Conservation (phyloP, 177 flowering plant genomes). For the Vitis hybrid region DNA sequence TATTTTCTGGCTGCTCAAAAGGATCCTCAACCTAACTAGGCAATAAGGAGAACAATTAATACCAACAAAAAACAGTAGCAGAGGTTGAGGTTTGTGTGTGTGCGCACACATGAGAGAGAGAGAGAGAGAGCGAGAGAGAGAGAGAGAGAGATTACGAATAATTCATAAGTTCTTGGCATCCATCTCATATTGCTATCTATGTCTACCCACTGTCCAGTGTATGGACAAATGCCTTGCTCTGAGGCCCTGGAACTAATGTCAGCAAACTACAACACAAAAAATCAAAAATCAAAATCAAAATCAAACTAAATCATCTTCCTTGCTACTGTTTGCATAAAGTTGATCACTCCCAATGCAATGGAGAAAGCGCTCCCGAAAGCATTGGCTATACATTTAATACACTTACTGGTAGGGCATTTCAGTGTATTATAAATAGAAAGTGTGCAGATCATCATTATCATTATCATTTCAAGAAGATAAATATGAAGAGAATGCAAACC, state of each 20-base stretch:
- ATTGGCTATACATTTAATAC: background rate
- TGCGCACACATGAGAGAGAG: background rate
- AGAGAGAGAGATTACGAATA: slow-evolving; percentile 53
- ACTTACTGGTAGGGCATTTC: background rate
- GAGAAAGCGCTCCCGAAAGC: background rate
- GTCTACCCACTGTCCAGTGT: slow-evolving; percentile 60
- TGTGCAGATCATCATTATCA: background rate
- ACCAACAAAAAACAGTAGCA: background rate
- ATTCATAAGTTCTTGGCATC: slow-evolving; percentile 48
- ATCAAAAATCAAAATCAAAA: background rate
- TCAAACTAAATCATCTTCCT: too few relatives aligned
- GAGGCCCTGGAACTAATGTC: slow-evolving; percentile 42
- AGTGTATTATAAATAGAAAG: background rate
- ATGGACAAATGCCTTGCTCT: slow-evolving; percentile 55
- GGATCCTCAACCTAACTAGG: slow-evolving; percentile 79
- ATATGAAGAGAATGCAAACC: background rate
- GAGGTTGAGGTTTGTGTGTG: background rate
- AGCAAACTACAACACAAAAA: slow-evolving; percentile 56
- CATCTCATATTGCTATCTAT: slow-evolving; percentile 47
- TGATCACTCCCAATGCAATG: background rate
- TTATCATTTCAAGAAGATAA: background rate
- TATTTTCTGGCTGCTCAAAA: slow-evolving; percentile 74
- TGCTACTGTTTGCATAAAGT: background rate
- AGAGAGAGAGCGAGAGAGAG: slow-evolving; percentile 18
- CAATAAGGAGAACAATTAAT: background rate